Evolutionary conservation across 176 grass and related monocot genomes (phyloP).

Genomic region (Oryza brachyantha): DNA sequence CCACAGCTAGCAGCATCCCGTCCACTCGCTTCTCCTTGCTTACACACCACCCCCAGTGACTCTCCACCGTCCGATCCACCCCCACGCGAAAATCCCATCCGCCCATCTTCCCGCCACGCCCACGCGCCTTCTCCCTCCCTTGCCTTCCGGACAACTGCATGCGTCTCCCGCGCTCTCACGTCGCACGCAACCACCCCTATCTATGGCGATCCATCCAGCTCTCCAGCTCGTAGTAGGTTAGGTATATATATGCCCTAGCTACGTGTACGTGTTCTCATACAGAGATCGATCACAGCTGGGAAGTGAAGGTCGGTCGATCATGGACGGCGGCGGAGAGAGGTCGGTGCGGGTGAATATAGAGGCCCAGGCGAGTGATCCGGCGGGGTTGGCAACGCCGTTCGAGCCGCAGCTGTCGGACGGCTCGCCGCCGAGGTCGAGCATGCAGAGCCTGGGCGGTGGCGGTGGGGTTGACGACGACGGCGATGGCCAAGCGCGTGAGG

Average conservation of each 20-base stretch:
- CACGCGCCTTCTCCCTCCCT: neutral
- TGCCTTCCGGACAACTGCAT: slow-evolving; percentile 60
- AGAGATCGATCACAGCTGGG: neutral
- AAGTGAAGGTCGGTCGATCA: neutral
- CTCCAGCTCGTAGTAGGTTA: too few relatives aligned
- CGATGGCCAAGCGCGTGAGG: neutral
- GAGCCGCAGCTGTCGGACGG: slow-evolving; percentile 57
- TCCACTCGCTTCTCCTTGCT: slow-evolving; percentile 25
- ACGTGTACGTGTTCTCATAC: neutral
- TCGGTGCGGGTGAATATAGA: slow-evolving; percentile 42
- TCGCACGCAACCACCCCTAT: slow-evolving; percentile 23
- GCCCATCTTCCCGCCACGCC: neutral
- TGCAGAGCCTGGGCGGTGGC: neutral
- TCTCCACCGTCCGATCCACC: neutral
- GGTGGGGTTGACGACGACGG: neutral
- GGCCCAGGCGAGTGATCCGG: slow-evolving; percentile 41
- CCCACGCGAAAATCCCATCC: neutral
- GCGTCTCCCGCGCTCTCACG: slow-evolving; percentile 18
- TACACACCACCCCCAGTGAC: slow-evolving; percentile 48
- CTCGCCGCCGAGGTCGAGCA: slow-evolving; percentile 22
- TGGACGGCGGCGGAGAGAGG: neutral
- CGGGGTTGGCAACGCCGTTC: slow-evolving; percentile 42
- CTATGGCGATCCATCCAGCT: slow-evolving; percentile 26
- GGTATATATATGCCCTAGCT: neutral
- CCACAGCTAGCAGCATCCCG: too few relatives aligned